A percentile compares a stretch with the other conserved stretches of the same genome.
phyloP scores from a whole-genome alignment of 1,139 yeast species.

The Geotrichum macrosporum region DNA sequence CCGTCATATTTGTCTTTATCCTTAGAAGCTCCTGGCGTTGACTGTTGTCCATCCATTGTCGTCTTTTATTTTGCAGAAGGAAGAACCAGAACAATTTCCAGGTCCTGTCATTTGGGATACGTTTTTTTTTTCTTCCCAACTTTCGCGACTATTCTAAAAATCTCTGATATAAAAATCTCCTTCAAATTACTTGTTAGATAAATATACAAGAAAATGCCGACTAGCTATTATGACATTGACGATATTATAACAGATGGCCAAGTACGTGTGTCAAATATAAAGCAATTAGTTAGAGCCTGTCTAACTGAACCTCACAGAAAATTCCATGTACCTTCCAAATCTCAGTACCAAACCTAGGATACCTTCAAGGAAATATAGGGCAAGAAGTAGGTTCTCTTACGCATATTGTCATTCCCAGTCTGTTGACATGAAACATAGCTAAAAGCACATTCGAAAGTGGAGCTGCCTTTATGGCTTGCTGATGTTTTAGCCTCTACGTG shows the following conservation, averaged over 20 bases:
- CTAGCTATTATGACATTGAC: conserved; percentile 72
- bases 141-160: too few relatives aligned
- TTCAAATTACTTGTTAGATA: too few relatives aligned
- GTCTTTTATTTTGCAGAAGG: too few relatives aligned
- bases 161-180: too few relatives aligned
- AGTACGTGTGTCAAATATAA: too few relatives aligned
- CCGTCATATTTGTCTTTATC: conserved; percentile 13
- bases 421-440: too few relatives aligned
- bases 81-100: too few relatives aligned
- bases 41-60: too few relatives aligned
- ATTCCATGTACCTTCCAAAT: conserved; percentile 75
- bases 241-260: conserved; percentile 75
- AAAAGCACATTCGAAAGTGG: conserved; percentile 60
- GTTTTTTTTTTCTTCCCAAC: too few relatives aligned
- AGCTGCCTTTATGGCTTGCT: conserved; percentile 88
- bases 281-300: too few relatives aligned
- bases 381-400: conserved; percentile 37
- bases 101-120: too few relatives aligned
- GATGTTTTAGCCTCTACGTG: conserved; percentile 56
- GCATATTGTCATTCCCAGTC: too few relatives aligned
- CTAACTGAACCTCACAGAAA: conserved; percentile 49
- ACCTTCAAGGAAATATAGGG: conserved; percentile 78
- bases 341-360: conserved; percentile 80
- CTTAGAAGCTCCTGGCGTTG: background rate
- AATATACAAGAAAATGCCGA: conserved; percentile 23